These are phyloP conservation scores for Penicillium tannophilum DNA, from an alignment of 495 filamentous ascomycete genomes.

Conservation along the genomic window DNA sequence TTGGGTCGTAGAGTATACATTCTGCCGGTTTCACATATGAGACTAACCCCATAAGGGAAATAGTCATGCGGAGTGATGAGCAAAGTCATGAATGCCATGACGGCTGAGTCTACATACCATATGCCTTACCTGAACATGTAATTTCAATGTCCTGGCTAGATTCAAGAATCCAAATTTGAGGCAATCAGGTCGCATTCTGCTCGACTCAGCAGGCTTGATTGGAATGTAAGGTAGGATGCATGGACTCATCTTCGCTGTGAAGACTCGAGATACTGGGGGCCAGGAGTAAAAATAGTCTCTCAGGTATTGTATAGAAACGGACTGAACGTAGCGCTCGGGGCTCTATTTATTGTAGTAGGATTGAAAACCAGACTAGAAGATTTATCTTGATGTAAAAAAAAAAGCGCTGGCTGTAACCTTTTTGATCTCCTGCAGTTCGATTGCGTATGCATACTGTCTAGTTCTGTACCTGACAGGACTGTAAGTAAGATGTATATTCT, in stretches of 20 bases:
- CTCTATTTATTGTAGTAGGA: not conserved
- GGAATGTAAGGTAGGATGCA: slow-evolving; percentile 9
- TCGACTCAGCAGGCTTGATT: not conserved
- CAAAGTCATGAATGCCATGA: not conserved
- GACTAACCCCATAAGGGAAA: not conserved
- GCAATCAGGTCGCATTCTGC: slow-evolving; percentile 4
- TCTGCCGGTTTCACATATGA: not conserved
- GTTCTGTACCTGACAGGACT: not conserved
- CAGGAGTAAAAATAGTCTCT: not conserved
- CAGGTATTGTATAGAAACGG: not conserved
- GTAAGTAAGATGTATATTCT: not conserved
- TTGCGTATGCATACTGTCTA: not conserved
- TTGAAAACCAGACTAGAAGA: not conserved
- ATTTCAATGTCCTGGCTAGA: not conserved
- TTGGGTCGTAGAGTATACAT: not conserved
- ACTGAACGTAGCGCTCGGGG: not conserved
- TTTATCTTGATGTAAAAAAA: not conserved
- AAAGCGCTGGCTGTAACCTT: not conserved
- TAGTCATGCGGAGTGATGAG: not conserved
- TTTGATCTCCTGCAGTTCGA: not conserved
- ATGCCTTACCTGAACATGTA: not conserved
- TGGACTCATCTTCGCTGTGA: not conserved
- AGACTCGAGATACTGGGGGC: not conserved
- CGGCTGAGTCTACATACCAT: not conserved
- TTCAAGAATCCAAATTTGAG: not conserved